A percentile compares a stretch with the other conserved stretches of the same genome.
phyloP scores from a whole-genome alignment of 768 basidiomycete genomes.

The Tulasnella sp. region DNA sequence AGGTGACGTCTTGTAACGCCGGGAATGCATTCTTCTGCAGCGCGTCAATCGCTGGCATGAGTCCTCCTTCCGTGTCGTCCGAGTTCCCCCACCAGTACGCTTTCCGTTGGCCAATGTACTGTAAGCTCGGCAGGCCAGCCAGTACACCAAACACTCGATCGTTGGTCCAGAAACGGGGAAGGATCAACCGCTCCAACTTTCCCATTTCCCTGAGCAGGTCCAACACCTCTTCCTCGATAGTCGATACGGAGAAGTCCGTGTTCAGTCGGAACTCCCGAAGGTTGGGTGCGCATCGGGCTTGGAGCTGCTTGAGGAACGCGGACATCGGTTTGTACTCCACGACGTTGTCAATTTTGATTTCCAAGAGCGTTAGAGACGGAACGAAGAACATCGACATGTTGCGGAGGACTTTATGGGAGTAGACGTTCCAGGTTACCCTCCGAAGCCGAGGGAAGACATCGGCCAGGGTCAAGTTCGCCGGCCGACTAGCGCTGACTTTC shows the following conservation, averaged over 20 bases:
- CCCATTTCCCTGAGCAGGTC: conserved; percentile 1
- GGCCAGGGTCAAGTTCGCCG: neutral
- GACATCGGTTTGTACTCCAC: conserved; percentile 5
- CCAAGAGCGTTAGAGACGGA: conserved; percentile 1
- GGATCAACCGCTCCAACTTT: neutral
- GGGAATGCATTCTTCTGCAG: conserved; percentile 1
- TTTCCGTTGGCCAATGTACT: conserved; percentile 8
- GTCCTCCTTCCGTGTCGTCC: neutral
- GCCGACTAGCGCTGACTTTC: conserved; percentile 1
- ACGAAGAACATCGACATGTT: conserved; percentile 4
- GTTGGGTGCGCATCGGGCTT: neutral
- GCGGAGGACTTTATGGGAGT: conserved; percentile 10
- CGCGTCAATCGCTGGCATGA: neutral
- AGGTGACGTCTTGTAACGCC: neutral
- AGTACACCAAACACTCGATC: neutral
- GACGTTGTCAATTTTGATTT: conserved; percentile 11
- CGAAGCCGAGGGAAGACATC: conserved; percentile 4
- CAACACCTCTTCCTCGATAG: conserved; percentile 1
- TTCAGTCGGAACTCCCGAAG: conserved; percentile 5
- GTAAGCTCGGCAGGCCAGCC: neutral
- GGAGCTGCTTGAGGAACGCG: conserved; percentile 8
- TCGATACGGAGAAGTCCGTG: conserved; percentile 3
- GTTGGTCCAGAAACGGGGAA: conserved; percentile 5
- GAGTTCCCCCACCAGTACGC: conserved; percentile 9
- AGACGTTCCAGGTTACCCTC: conserved; percentile 2